Evolutionary conservation across 306 rosid species (phyloP), one percentile per base, ranked within the genome.

Genomic region (Casuarina cunninghamiana): DNA sequence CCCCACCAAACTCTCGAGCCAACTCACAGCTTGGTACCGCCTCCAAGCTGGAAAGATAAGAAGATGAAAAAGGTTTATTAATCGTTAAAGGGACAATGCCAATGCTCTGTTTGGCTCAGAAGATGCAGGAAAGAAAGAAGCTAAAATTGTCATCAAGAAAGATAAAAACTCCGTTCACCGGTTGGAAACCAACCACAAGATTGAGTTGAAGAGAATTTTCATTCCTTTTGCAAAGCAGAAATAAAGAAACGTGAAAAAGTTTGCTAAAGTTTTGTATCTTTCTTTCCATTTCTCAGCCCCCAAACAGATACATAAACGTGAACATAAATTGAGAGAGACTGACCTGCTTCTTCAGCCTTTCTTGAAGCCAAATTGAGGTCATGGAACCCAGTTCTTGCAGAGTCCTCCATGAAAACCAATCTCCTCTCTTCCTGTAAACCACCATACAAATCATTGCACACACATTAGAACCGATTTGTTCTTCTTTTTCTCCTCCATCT

Each of bases 301-400:
- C 68, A 83, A 61, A 75, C 67, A 51, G 76, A 50, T 41, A 57
- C 35, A 13, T 44, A 73, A 68, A 65, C 26, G 61, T 39, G 53
- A 58, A 55, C 42, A 38, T 62, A 55, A 68, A 60, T 55, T 26
- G 69, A 10, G 66, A 60, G 61, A 68, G 49, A 81, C 86, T 37
- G 19, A 91, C 99, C 97, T 45, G 99, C 86, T 88, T 93, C 97
- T 86, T 91, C 99, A 54, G 97, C 97, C 80, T 91, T 95, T 80
- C 97, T 93, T 77, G 97, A 93, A 78, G 97, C 97, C 90, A 90
- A 74, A 44, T 83, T 88, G 53, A 89, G 77, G 85, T 90, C 93
- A 63, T 88, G 94, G 67, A 85, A 67, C 72, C 87, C 91, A 71
- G 73, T 84, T 83, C 84, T 82, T 38, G 81, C 73, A 63, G 77